These are phyloP conservation scores for Metschnikowia amazonensis DNA, from an alignment of 805 yeast species.

Conservation along the genomic window DNA sequence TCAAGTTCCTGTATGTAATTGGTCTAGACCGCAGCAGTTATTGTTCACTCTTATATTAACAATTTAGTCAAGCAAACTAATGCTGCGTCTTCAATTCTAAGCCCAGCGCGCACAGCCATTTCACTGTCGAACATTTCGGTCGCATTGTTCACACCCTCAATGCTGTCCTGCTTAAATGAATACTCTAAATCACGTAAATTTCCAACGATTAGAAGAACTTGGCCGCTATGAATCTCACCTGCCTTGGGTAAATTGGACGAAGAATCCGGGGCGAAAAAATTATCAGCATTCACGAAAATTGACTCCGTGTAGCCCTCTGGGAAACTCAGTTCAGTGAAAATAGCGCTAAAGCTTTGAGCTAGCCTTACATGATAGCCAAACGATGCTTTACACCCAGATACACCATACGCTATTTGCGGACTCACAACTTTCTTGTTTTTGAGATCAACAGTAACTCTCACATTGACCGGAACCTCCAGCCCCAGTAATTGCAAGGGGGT, in stretches of 20 bases:
- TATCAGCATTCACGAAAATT: constrained; percentile 64
- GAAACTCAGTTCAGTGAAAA: constrained; percentile 67
- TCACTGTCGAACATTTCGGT: constrained; percentile 69
- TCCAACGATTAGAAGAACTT: constrained; percentile 57
- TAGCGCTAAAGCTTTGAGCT: constrained; percentile 53
- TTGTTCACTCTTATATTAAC: background rate
- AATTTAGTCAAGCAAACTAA: constrained; percentile 36
- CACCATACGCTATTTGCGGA: constrained; percentile 67
- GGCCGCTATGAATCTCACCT: constrained; percentile 17
- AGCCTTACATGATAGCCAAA: constrained; percentile 75
- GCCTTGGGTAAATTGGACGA: constrained; percentile 23
- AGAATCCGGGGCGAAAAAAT: constrained; percentile 42
- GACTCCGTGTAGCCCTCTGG: constrained; percentile 67
- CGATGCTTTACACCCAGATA: constrained; percentile 53
- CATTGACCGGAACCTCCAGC: constrained; percentile 65
- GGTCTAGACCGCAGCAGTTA: constrained; percentile 1
- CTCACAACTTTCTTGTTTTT: constrained; percentile 60
- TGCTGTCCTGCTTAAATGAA: constrained; percentile 51
- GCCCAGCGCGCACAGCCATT: constrained; percentile 49
- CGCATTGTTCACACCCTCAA: constrained; percentile 53
- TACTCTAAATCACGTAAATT: constrained; percentile 54
- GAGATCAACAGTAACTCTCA: constrained; percentile 76
- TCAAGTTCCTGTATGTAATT: background rate
- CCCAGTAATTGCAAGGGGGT: constrained; percentile 54
- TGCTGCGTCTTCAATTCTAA: constrained; percentile 68